Evolutionary conservation across 805 yeast species (phyloP).

Genomic region (Ogataea ramenticola): DNA sequence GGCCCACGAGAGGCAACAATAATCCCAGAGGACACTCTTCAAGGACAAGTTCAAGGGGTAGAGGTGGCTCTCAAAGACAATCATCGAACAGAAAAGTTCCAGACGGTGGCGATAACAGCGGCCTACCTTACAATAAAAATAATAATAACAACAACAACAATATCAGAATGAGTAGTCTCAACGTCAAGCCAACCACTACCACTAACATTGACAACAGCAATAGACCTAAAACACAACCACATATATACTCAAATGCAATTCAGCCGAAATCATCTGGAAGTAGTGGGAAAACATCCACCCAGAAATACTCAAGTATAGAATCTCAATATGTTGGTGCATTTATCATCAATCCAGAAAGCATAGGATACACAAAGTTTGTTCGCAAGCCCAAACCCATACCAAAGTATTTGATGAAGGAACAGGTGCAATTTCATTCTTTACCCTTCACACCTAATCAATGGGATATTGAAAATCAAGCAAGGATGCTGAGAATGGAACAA

Average conservation of each 20-base stretch:
- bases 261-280: too few relatives aligned
- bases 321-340: constrained; percentile 24
- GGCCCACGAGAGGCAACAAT: not conserved
- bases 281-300: not conserved
- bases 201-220: too few relatives aligned
- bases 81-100: not conserved
- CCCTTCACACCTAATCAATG: constrained; percentile 40
- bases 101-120: too few relatives aligned
- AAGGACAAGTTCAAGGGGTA: not conserved
- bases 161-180: too few relatives aligned
- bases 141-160: not conserved
- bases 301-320: constrained; percentile 11
- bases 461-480: constrained; percentile 70
- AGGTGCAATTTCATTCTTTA: constrained; percentile 27
- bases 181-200: too few relatives aligned
- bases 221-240: too few relatives aligned
- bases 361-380: constrained; percentile 20
- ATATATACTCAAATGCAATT: too few relatives aligned
- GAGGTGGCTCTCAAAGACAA: not conserved
- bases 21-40: not conserved
- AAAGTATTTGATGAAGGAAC: constrained; percentile 25
- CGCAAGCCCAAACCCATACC: constrained; percentile 18
- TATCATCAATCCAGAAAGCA: constrained; percentile 17
- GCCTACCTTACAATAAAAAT: too few relatives aligned
- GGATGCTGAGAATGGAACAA: constrained; percentile 46